Evolutionary conservation across 768 basidiomycete species (phyloP), one percentile per base, ranked within the genome.

Genomic region (Cystofilobasidium macerans): DNA sequence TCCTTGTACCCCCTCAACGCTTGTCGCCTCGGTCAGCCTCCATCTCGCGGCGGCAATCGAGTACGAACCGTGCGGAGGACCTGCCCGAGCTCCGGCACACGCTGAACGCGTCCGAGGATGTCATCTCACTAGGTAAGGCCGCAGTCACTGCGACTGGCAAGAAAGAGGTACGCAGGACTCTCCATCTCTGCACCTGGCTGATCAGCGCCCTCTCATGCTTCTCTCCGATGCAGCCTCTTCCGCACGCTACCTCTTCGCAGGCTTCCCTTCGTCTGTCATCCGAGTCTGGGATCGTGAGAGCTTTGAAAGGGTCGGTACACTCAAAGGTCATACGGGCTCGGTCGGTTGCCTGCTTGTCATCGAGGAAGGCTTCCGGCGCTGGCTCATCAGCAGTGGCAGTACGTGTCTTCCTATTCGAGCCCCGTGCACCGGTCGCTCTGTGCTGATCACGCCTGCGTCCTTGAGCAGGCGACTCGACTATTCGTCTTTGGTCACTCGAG

Each of bases 361-460:
- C 13, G 61, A 68, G 35, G 67, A 68, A 9, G 58, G 33, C 6
- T 13, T 18, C 3, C 36, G 67, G n/a, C 51, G 62, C 2, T 68
- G 67, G 67, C 47, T 68, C 42, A 59, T 68, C 30, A 45, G 40
- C 30, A 62, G 67, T 24, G 67, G 60, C 48, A 61, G 67, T 68
- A 20, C 12, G 56, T 62, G 11, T 3, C 0, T 20, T 33, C 20
- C 28, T 12, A 43, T 14, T 47, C 16, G 20, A 3, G 14, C 40
- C 20, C 22, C 2, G 28, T 32, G 16, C 33, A 12, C 20, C 13
- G 18, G 36, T 6, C 14, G 8, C 38, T 14, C 20, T 30, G 7
- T n/a, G 43, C 26, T 1, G 35, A 22, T 16, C 30, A 18, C 38
- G 35, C 12, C 22, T 12, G 48, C 33, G 8, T 42, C 7, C 13